phyloP scores from a whole-genome alignment of 2,329 filamentous ascomycete species.

The Dryadomyces quercus-mongolicae region DNA sequence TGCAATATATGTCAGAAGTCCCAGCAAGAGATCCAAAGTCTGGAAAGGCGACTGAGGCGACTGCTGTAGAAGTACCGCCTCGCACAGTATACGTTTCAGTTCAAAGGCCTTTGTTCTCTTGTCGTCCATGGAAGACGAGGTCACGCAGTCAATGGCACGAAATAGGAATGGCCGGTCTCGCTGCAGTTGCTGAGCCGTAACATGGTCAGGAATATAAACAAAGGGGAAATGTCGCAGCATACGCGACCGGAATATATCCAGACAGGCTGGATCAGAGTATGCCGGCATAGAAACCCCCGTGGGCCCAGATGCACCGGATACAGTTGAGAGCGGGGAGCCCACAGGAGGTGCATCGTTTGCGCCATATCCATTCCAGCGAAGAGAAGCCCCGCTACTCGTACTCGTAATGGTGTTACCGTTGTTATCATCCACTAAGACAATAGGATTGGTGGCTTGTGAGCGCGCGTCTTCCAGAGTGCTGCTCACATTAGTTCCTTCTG shows the following conservation, averaged over 20 bases:
- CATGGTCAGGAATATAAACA: constrained; percentile 16
- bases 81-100: constrained; percentile 19
- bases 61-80: constrained; percentile 15
- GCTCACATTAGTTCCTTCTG: no score
- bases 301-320: not conserved
- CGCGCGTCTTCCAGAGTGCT: no score
- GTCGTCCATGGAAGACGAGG: constrained; percentile 18
- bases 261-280: constrained; percentile 4
- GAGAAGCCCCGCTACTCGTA: not conserved
- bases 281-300: not conserved
- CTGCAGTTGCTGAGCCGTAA: constrained; percentile 19
- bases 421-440: no score
- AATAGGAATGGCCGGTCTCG: constrained; percentile 21
- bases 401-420: not conserved
- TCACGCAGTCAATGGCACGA: constrained; percentile 23
- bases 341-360: not conserved
- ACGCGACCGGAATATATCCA: constrained; percentile 18
- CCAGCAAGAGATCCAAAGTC: constrained; percentile 22
- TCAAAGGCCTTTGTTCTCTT: constrained; percentile 15
- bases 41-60: constrained; percentile 2
- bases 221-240: constrained; percentile 25
- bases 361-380: not conserved
- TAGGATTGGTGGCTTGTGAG: no score
- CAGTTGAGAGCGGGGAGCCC: no score
- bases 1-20: constrained; percentile 22